These are phyloP conservation scores for Penicillium hesseltinei DNA, from an alignment of 2,329 filamentous ascomycete genomes.

Conservation along the genomic window DNA sequence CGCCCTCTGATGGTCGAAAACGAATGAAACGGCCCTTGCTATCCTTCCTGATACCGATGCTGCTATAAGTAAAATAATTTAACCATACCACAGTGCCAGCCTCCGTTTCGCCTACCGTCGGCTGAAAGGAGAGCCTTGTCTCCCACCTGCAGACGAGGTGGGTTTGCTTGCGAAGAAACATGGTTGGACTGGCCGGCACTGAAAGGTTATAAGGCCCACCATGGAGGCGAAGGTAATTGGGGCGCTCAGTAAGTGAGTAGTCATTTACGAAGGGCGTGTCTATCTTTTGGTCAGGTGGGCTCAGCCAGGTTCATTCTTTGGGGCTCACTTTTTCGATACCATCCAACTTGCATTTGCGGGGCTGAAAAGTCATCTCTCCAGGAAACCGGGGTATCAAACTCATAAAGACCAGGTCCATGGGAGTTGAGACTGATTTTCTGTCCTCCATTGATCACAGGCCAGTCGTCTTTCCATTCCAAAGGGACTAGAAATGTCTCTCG, in stretches of 20 bases:
- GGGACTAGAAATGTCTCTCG: conserved; percentile 53
- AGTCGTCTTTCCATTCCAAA: conserved; percentile 52
- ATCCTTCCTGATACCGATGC: conserved; percentile 39
- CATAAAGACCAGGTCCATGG: conserved; percentile 22
- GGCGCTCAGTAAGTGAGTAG: conserved; percentile 48
- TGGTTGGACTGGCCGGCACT: conserved; percentile 51
- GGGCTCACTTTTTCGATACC: conserved; percentile 43
- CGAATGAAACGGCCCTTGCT: conserved; percentile 24
- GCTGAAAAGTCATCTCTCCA: conserved; percentile 40
- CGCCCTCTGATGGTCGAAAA: conserved; percentile 25
- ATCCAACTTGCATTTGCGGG: conserved; percentile 30
- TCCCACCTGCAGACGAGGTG: conserved; percentile 45
- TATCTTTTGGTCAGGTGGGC: conserved; percentile 18
- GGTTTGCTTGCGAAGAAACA: conserved; percentile 56
- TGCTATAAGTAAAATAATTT: conserved; percentile 50
- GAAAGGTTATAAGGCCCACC: conserved; percentile 55
- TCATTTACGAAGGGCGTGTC: conserved; percentile 51
- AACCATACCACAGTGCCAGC: conserved; percentile 57
- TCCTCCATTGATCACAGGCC: conserved; percentile 53
- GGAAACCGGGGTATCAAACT: conserved; percentile 9
- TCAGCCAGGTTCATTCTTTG: background rate
- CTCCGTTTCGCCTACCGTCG: conserved; percentile 46
- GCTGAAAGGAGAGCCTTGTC: conserved; percentile 48
- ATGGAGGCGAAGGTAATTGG: conserved; percentile 48
- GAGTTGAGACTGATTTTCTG: conserved; percentile 43